Base-by-base conservation (phyloP, 495 filamentous ascomycete species). In the Bacidia gigantensis region DNA sequence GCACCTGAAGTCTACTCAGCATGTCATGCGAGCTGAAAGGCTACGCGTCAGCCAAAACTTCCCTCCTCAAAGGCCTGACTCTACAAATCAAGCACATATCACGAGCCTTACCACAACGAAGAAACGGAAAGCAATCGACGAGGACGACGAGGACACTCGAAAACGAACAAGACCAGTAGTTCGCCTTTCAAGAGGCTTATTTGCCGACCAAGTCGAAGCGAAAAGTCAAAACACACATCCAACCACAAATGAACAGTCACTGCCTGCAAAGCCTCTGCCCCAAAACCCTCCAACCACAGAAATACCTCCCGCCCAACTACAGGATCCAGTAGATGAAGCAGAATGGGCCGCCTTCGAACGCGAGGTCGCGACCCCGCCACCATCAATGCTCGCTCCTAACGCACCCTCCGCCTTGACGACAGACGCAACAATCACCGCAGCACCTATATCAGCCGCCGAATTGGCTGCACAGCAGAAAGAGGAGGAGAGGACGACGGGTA, bases 321-420 rank as follows among this genome's bases (percentile, higher is more conserved):
- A 60, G 0, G n/a, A 49, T 10, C 25, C 60, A 42, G 66, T 93
- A 3, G 79, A 89, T 63, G 89, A 95, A 59, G 81, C 83, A 48
- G 86, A 89, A 65, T 93, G 89, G 86, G 87, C 85, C 0, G 86
- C 86, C 41, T 95, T 95, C 62, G 86, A 95, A 65, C 84, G 87
- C 14, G 89, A 95, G 22, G 78, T 95, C 11, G 78, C 78, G 3
- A 76, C 74, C 20, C 75, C 75, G 38, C 67, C 72, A 12, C 64
- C 66, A 41, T 75, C 75, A 45, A 67, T 72, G 12, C 64, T 65
- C 43, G 54, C 62, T 17, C 56, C 61, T 3, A 63, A 65, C 18
- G 61, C 56, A 23, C 66, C 67, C 3, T 61, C 59, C 14, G 63
- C 65, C 14, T 26, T 64, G 39, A 66, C 64, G 2, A 64, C 67